phyloP scores from a whole-genome alignment of 805 yeast species.

The Clavispora fructus region DNA sequence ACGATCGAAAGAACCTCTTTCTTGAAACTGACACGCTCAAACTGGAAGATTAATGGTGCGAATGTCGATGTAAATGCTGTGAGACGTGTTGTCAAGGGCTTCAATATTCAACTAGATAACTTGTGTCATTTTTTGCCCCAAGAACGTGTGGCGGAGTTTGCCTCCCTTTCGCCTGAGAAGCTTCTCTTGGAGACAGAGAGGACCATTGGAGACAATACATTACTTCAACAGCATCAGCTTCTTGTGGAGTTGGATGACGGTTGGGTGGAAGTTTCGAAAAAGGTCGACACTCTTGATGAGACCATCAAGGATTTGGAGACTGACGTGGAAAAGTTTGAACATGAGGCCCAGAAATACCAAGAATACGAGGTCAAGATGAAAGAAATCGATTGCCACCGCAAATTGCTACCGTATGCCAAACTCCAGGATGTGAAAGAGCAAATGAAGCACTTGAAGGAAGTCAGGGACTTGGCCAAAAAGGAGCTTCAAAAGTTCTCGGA shows the following conservation, averaged over 20 bases:
- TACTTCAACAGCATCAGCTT: slow-evolving; percentile 51
- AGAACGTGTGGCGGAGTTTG: slow-evolving; percentile 90
- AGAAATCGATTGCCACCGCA: slow-evolving; percentile 34
- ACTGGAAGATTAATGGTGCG: slow-evolving; percentile 46
- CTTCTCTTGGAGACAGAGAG: slow-evolving; percentile 73
- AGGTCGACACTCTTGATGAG: slow-evolving; percentile 22
- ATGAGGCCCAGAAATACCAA: slow-evolving; percentile 42
- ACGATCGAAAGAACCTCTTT: slow-evolving; percentile 44
- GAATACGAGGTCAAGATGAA: slow-evolving; percentile 41
- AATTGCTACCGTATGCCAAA: slow-evolving; percentile 37
- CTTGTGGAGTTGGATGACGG: slow-evolving; percentile 48
- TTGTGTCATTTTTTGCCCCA: slow-evolving; percentile 94
- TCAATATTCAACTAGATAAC: slow-evolving; percentile 83
- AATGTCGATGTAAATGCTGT: slow-evolving; percentile 41
- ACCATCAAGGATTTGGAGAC: slow-evolving; percentile 28
- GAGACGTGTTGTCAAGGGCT: slow-evolving; percentile 36
- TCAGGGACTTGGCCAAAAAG: slow-evolving; percentile 31
- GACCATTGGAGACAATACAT: slow-evolving; percentile 61
- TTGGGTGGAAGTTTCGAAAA: slow-evolving; percentile 21
- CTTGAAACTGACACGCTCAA: slow-evolving; percentile 35
- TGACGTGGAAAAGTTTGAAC: slow-evolving; percentile 36
- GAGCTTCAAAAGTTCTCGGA: slow-evolving; percentile 23
- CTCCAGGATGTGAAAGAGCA: slow-evolving; percentile 31
- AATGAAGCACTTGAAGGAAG: slow-evolving; percentile 27
- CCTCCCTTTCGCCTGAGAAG: slow-evolving; percentile 70